phyloP scores from a whole-genome alignment of 176 grass and related monocot species.

The Rhipidocladum racemiflorum region DNA sequence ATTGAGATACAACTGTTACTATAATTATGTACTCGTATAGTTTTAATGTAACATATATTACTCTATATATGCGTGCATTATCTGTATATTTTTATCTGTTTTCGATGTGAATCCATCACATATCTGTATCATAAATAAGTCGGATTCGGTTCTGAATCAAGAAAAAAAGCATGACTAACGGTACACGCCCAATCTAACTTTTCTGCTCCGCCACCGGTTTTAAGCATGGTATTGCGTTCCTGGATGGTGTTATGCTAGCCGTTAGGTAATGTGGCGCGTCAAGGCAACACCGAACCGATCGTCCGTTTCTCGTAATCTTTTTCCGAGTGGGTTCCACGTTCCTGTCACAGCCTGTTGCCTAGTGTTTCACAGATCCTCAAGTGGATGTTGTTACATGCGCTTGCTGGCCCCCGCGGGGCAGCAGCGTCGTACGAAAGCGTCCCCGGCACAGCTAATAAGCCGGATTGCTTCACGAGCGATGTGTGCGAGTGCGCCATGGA shows the following conservation, averaged over 20 bases:
- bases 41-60: no score
- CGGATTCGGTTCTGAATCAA: no score
- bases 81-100: no score
- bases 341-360: neutral
- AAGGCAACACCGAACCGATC: neutral
- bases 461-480: neutral
- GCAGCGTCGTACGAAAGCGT: neutral
- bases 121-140: no score
- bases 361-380: neutral
- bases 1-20: no score
- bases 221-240: neutral
- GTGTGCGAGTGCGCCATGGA: neutral
- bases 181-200: no score
- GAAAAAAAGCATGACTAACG: no score
- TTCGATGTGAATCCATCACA: no score
- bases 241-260: neutral
- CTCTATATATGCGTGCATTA: no score
- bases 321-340: neutral
- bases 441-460: neutral
- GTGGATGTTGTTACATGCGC: no score
- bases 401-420: neutral
- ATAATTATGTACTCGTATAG: no score
- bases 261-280: conserved; percentile 13
- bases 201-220: no score
- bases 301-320: neutral